These are phyloP conservation scores for Starmerella roubikii DNA, from an alignment of 805 yeast species.

Conservation along the genomic window DNA sequence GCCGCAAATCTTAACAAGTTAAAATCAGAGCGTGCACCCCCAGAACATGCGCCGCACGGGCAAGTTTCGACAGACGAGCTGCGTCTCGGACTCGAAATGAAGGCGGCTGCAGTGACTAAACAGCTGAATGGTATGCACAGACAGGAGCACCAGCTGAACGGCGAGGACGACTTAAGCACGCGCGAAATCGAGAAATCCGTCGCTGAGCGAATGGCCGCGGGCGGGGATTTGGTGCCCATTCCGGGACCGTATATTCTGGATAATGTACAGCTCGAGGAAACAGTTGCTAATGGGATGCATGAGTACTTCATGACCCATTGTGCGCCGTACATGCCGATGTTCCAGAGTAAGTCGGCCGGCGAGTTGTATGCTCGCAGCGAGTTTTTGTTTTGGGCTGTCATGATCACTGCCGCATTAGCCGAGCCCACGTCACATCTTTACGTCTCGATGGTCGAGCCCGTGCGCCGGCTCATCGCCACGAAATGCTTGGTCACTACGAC, in stretches of 20 bases:
- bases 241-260: conserved; percentile 36
- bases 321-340: conserved; percentile 67
- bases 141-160: not conserved
- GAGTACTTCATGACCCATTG: conserved; percentile 50
- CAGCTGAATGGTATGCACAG: not conserved
- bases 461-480: conserved; percentile 77
- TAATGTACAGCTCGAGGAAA: conserved; percentile 51
- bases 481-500: conserved; percentile 92
- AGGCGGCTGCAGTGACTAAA: too few relatives aligned
- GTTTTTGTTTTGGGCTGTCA: conserved; percentile 79
- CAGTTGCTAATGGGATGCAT: conserved; percentile 62
- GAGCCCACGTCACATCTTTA: conserved; percentile 81
- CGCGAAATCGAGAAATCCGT: conserved; percentile 12
- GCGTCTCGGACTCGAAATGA: too few relatives aligned
- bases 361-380: conserved; percentile 76
- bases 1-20: too few relatives aligned
- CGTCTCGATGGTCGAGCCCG: conserved; percentile 56
- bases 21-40: too few relatives aligned
- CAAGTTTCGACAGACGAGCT: too few relatives aligned
- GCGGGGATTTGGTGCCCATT: conserved; percentile 12
- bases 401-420: conserved; percentile 69
- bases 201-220: conserved; percentile 17
- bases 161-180: conserved; percentile 3
- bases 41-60: too few relatives aligned
- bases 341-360: conserved; percentile 54